A percentile compares a stretch with the other conserved stretches of the same genome.
Evolutionary conservation across 371 early-diverging fungal species (phyloP).

Genomic region (Saksenaea oblongispora): DNA sequence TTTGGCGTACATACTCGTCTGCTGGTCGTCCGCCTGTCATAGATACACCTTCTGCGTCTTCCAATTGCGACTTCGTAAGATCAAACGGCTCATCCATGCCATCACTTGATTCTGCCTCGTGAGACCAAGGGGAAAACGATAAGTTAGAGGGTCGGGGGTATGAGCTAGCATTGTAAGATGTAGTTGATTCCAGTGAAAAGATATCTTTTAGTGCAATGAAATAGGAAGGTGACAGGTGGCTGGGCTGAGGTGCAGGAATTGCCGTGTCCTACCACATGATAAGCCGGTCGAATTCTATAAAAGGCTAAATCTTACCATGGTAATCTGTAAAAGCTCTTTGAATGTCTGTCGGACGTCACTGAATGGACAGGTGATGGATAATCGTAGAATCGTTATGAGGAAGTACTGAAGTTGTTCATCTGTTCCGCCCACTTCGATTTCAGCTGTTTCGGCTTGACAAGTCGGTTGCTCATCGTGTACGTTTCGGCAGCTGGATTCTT

Average conservation of each 20-base stretch:
- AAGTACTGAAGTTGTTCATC: constrained; percentile 46
- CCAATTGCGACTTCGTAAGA: not conserved
- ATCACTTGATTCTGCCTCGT: constrained; percentile 23
- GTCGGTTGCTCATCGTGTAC: constrained; percentile 4
- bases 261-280: constrained; percentile 27
- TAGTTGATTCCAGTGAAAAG: constrained; percentile 42
- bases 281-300: constrained; percentile 7
- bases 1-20: constrained; percentile 51
- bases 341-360: constrained; percentile 59
- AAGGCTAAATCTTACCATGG: constrained; percentile 34
- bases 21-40: constrained; percentile 44
- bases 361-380: constrained; percentile 60
- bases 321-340: constrained; percentile 40
- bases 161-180: constrained; percentile 23
- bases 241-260: constrained; percentile 54
- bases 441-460: constrained; percentile 2
- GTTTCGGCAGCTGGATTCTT: constrained; percentile 9
- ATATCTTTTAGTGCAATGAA: constrained; percentile 53
- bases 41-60: constrained; percentile 4
- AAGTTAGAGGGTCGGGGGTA: constrained; percentile 46
- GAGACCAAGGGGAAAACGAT: constrained; percentile 54
- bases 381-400: constrained; percentile 56
- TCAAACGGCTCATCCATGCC: not conserved
- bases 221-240: constrained; percentile 61
- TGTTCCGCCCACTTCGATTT: constrained; percentile 25